These are phyloP conservation scores for Diaporthe sp. DNA, from an alignment of 2,329 filamentous ascomycete species.

Conservation along the genomic window DNA sequence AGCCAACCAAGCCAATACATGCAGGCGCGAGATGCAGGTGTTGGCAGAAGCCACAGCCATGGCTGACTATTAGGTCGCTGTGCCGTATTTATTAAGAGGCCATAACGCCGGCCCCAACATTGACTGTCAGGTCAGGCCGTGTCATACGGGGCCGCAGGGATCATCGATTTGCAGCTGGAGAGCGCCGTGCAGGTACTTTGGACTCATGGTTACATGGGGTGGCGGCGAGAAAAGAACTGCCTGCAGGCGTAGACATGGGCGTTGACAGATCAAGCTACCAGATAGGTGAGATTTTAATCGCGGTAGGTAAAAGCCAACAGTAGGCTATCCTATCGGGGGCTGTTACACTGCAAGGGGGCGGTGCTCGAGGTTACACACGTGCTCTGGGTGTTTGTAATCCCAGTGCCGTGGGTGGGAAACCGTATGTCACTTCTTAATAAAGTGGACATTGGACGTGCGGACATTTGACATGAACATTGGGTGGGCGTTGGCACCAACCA, in stretches of 20 bases:
- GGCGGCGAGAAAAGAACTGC: not conserved
- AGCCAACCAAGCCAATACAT: constrained; percentile 31
- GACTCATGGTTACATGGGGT: not conserved
- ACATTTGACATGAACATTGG: not conserved
- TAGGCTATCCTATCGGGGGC: not conserved
- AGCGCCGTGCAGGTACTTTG: not conserved
- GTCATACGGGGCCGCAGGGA: constrained; percentile 17
- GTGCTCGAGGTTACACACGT: constrained; percentile 4
- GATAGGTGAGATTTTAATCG: constrained; percentile 1
- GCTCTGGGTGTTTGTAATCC: constrained; percentile 2
- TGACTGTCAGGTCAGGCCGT: not conserved
- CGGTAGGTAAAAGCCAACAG: not conserved
- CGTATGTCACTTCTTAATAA: not conserved
- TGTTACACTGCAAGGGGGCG: not conserved
- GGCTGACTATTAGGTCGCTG: constrained; percentile 18
- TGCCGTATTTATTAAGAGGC: constrained; percentile 20
- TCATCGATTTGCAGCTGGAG: not conserved
- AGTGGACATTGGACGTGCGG: not conserved
- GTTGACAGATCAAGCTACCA: constrained; percentile 7
- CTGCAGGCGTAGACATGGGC: not conserved
- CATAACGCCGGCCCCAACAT: constrained; percentile 1
- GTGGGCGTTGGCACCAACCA: not conserved
- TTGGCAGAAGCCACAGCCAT: constrained; percentile 26
- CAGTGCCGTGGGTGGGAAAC: not conserved
- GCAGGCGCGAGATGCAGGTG: constrained; percentile 21